A percentile compares a stretch with the other conserved stretches of the same genome.
Evolutionary conservation across 345 rosid species (phyloP).

Genomic region (Turritis glabra): DNA sequence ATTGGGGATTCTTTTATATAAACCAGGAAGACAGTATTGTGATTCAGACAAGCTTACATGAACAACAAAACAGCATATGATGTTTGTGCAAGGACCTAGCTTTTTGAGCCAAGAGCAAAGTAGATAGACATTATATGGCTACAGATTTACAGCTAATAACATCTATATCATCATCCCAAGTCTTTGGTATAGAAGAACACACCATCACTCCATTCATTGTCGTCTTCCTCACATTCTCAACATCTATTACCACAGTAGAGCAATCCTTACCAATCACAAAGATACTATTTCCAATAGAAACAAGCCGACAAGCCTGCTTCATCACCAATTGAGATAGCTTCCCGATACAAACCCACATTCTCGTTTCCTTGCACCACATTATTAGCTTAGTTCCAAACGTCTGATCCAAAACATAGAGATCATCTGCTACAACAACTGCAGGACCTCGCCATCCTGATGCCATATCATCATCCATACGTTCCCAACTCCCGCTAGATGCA

Average conservation of each 20-base stretch:
- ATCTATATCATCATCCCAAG: constrained; percentile 40
- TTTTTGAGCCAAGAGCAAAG: not conserved
- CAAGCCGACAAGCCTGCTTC: constrained; percentile 73
- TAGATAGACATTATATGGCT: constrained; percentile 45
- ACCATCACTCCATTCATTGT: constrained; percentile 56
- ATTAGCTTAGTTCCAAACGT: constrained; percentile 71
- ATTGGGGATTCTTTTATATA: not conserved
- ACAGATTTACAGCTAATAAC: constrained; percentile 47
- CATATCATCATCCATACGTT: constrained; percentile 59
- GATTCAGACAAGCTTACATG: not conserved
- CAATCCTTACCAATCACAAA: constrained; percentile 73
- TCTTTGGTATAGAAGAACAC: constrained; percentile 64
- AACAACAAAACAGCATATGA: not conserved
- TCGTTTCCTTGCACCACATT: constrained; percentile 60
- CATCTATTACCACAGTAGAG: constrained; percentile 61
- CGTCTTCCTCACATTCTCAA: constrained; percentile 45
- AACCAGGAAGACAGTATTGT: not conserved
- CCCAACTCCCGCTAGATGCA: constrained; percentile 57
- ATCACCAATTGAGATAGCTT: constrained; percentile 62
- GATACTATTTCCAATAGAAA: constrained; percentile 59
- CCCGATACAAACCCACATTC: constrained; percentile 66
- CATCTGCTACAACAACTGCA: constrained; percentile 62
- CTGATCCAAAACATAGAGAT: constrained; percentile 74
- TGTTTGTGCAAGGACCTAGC: not conserved
- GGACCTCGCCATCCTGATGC: constrained; percentile 85